phyloP scores from a whole-genome alignment of 140 eudicot species.

The Bidens hawaiensis region DNA sequence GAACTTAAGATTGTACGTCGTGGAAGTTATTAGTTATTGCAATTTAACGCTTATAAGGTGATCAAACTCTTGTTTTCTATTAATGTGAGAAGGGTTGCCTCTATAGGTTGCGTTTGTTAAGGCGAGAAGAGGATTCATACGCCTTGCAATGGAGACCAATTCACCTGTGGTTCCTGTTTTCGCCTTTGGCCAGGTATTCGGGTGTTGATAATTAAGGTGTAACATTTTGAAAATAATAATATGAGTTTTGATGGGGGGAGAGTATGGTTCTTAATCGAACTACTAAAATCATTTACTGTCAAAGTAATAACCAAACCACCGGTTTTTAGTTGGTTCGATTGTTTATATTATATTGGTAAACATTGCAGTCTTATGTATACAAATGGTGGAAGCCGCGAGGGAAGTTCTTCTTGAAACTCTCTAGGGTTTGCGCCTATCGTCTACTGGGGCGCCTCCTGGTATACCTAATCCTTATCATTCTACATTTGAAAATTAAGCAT shows the following conservation, averaged over 20 bases:
- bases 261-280: too few species aligned
- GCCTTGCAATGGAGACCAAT: slow-evolving; percentile 70
- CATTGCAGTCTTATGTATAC: slow-evolving; percentile 51
- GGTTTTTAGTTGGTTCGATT: too few species aligned
- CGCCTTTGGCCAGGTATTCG: slow-evolving; percentile 73
- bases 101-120: slow-evolving; percentile 57
- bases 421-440: slow-evolving; percentile 61
- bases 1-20: background rate
- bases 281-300: too few species aligned
- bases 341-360: too few species aligned
- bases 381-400: slow-evolving; percentile 86
- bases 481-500: background rate
- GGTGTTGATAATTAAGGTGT: background rate
- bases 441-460: slow-evolving; percentile 79
- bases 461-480: slow-evolving; percentile 16
- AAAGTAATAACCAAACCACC: too few species aligned
- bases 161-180: slow-evolving; percentile 83
- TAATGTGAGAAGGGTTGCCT: background rate
- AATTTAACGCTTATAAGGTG: background rate
- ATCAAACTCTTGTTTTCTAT: background rate
- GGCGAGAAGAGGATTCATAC: slow-evolving; percentile 73
- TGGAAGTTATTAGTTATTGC: background rate
- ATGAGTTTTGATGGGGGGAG: background rate
- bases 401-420: slow-evolving; percentile 42
- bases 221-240: background rate